Percentiles rank a stretch among this genome's conserved stretches.
Evolutionary conservation across 305 asterid species (phyloP).

Genomic region (Rubia tinctorum): DNA sequence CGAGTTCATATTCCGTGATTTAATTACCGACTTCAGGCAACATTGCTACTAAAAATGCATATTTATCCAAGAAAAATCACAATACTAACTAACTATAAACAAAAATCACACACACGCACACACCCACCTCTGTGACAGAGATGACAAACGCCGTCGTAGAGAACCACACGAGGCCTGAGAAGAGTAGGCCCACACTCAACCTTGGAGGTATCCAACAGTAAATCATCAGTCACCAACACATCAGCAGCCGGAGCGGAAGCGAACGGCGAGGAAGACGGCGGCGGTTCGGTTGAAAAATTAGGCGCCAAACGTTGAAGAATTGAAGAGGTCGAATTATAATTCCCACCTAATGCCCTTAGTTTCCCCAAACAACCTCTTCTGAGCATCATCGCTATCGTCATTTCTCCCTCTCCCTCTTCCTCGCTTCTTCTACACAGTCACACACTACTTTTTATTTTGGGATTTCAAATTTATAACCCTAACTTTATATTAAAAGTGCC

Average conservation of each 20-base stretch:
- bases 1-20: neutral
- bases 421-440: neutral
- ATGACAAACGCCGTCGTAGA: slow-evolving; percentile 93
- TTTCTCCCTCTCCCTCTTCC: neutral
- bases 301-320: slow-evolving; percentile 15
- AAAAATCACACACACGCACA: no score
- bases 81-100: no score
- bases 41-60: neutral
- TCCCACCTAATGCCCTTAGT: slow-evolving; percentile 18
- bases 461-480: no score
- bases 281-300: slow-evolving; percentile 10
- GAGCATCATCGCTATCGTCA: slow-evolving; percentile 26
- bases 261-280: slow-evolving; percentile 24
- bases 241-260: slow-evolving; percentile 24
- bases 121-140: slow-evolving; percentile 70
- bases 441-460: no score
- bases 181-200: slow-evolving; percentile 32
- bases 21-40: neutral
- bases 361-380: slow-evolving; percentile 25
- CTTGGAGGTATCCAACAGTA: slow-evolving; percentile 28
- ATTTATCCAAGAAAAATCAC: neutral
- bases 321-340: slow-evolving; percentile 18
- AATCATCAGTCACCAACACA: slow-evolving; percentile 22
- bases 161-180: slow-evolving; percentile 79
- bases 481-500: no score